Conservation (phyloP, 176 grass and related monocot genomes). For the Eragrostis nindensis region DNA sequence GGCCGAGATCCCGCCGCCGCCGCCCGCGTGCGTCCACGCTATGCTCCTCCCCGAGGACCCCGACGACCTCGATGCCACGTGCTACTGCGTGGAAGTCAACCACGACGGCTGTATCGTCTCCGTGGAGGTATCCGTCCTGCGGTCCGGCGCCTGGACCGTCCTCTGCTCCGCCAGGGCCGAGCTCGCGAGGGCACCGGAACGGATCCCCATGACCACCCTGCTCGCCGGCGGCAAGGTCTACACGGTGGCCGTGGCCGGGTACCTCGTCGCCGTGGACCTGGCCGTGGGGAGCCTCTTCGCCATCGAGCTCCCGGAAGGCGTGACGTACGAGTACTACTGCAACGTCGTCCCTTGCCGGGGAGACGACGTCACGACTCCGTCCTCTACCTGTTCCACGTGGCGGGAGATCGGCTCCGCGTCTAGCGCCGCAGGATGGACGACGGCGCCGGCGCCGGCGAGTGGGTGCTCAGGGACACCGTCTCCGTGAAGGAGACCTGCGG, state of each 20-base stretch:
- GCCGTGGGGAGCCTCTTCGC: not conserved
- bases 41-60: not conserved
- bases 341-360: not conserved
- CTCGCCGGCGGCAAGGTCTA: conserved; percentile 11
- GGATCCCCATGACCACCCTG: not conserved
- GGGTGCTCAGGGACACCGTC: not conserved
- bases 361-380: not conserved
- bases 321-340: not conserved
- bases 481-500: not conserved
- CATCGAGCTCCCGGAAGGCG: not conserved
- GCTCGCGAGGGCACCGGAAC: not conserved
- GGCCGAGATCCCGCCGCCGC: not conserved
- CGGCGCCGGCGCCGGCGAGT: not conserved
- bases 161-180: not conserved
- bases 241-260: not conserved
- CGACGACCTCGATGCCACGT: conserved; percentile 1
- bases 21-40: not conserved
- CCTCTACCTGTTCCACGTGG: not conserved
- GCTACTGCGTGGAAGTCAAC: not conserved
- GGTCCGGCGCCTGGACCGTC: not conserved
- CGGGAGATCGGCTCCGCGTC: not conserved
- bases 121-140: not conserved
- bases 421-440: not conserved
- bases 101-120: not conserved
- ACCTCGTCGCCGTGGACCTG: not conserved